phyloP scores from a whole-genome alignment of 106 monocot species.

The Phalaenopsis equestris region DNA sequence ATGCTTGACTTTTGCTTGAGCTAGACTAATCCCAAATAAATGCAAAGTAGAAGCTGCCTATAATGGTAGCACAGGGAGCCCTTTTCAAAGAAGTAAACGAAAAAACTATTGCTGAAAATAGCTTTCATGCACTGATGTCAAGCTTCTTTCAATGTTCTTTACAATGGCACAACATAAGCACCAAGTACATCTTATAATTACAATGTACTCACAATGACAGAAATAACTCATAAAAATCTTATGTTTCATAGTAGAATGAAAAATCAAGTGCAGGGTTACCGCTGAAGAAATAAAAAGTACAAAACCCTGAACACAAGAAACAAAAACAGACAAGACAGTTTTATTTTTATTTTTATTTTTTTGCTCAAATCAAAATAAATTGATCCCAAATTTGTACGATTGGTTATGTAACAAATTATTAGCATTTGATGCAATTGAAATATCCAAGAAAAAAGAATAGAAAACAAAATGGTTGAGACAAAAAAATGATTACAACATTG shows the following conservation, averaged over 20 bases:
- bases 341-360: too few relatives aligned
- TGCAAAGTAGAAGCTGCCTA: too few relatives aligned
- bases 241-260: background rate
- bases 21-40: background rate
- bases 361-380: background rate
- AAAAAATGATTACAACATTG: background rate
- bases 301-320: background rate
- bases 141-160: too few relatives aligned
- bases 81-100: too few relatives aligned
- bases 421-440: background rate
- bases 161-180: too few relatives aligned
- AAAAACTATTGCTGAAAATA: too few relatives aligned
- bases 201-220: too few relatives aligned
- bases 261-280: background rate
- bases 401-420: background rate
- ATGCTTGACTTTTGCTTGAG: background rate
- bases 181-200: too few relatives aligned
- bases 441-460: background rate
- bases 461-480: background rate
- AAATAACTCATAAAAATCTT: too few relatives aligned
- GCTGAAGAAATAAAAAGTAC: background rate
- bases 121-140: too few relatives aligned
- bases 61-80: too few relatives aligned
- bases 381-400: background rate
- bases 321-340: background rate